These are phyloP conservation scores for Petunia secreta DNA, from an alignment of 257 asterid species.

Conservation along the genomic window DNA sequence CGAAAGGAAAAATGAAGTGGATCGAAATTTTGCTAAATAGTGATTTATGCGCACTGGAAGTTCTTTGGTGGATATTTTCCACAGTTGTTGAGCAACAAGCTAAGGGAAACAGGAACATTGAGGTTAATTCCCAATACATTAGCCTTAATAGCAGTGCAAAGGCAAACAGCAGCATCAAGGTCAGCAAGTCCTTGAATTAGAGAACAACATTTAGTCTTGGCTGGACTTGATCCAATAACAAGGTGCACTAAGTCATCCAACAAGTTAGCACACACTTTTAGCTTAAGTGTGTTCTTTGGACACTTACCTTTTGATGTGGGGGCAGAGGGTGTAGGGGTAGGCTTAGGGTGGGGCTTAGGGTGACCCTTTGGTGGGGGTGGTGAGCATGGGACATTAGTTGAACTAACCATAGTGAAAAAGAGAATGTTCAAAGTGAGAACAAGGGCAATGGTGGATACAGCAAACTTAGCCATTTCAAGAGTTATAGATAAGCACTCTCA, in stretches of 20 bases:
- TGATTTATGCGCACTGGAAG: slow-evolving; percentile 25
- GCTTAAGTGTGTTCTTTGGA: slow-evolving; percentile 30
- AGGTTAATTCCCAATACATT: slow-evolving; percentile 32
- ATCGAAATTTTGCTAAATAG: not conserved
- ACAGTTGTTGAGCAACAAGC: slow-evolving; percentile 36
- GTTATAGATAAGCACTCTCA: not conserved
- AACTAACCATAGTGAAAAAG: slow-evolving; percentile 37
- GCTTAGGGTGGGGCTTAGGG: slow-evolving; percentile 9
- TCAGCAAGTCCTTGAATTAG: slow-evolving; percentile 30
- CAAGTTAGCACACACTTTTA: slow-evolving; percentile 26
- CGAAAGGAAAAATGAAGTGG: not conserved
- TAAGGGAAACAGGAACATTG: slow-evolving; percentile 19
- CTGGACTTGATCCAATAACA: slow-evolving; percentile 26
- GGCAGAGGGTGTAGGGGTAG: slow-evolving; percentile 10
- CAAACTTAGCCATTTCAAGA: slow-evolving; percentile 22
- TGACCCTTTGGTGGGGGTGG: slow-evolving; percentile 5
- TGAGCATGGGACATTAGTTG: slow-evolving; percentile 30
- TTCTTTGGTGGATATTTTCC: slow-evolving; percentile 21
- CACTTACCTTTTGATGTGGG: slow-evolving; percentile 4
- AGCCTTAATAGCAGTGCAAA: slow-evolving; percentile 38
- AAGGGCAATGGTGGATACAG: slow-evolving; percentile 24
- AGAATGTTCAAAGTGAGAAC: slow-evolving; percentile 35
- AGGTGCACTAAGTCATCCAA: slow-evolving; percentile 18
- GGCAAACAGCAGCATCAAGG: slow-evolving; percentile 40
- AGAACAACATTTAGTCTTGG: slow-evolving; percentile 28